These are phyloP conservation scores for Drechslerella stenobrocha DNA, from an alignment of 2,329 filamentous ascomycete genomes.

Conservation along the genomic window DNA sequence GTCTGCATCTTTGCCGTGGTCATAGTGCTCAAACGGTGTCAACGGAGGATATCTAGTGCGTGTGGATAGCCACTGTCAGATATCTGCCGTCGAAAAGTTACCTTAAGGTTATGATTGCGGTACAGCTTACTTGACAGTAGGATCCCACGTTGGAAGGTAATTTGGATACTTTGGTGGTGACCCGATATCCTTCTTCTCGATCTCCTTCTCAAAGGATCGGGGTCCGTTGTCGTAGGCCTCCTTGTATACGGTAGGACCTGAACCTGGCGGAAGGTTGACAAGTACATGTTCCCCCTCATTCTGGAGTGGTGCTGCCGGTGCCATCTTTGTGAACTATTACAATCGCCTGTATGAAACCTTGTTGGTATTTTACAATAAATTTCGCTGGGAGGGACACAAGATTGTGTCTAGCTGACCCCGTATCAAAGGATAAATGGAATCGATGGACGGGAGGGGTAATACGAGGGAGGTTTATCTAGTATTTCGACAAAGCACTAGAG, in stretches of 20 bases:
- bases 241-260: conserved; percentile 44
- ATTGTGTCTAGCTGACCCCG: too few species aligned
- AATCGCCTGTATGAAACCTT: background rate
- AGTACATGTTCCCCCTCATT: conserved; percentile 36
- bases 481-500: conserved; percentile 32
- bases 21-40: conserved; percentile 70
- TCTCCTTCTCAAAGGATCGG: conserved; percentile 32
- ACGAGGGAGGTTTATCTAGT: conserved; percentile 25
- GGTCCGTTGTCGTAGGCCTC: conserved; percentile 44
- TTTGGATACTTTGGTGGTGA: conserved; percentile 67
- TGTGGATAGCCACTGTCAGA: background rate
- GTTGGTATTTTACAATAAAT: too few species aligned
- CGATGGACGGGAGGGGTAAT: background rate
- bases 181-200: conserved; percentile 26
- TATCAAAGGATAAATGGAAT: too few species aligned
- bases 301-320: conserved; percentile 41
- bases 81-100: too few species aligned
- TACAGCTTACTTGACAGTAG: conserved; percentile 60
- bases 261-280: conserved; percentile 31
- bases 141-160: conserved; percentile 73
- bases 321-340: conserved; percentile 11
- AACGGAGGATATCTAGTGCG: conserved; percentile 64
- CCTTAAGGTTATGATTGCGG: background rate
- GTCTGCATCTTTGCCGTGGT: conserved; percentile 76
- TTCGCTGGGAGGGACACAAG: too few species aligned